Conservation (phyloP, 1,284 basidiomycete species). For the Ganoderma lingzhi region DNA sequence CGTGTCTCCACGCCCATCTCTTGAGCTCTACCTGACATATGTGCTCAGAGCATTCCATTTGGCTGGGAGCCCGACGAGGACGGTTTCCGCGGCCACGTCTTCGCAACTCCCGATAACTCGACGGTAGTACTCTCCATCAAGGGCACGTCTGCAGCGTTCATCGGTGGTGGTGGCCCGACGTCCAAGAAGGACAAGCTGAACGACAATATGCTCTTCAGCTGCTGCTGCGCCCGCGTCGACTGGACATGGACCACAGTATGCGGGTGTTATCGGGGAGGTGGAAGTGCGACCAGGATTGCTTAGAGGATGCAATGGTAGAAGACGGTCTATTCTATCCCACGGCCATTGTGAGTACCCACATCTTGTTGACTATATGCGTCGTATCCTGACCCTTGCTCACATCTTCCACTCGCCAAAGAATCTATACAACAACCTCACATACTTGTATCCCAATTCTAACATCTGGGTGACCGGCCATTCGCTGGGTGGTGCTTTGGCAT, state of each 20-base stretch:
- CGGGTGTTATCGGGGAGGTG: constrained; percentile 87
- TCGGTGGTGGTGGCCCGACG: constrained; percentile 88
- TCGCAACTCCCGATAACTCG: constrained; percentile 83
- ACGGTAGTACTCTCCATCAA: constrained; percentile 94
- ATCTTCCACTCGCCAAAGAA: constrained; percentile 56
- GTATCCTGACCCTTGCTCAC: constrained; percentile 1
- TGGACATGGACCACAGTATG: constrained; percentile 98
- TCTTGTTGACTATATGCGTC: constrained; percentile 1
- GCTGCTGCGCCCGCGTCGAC: constrained; percentile 95
- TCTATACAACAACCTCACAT: constrained; percentile 93
- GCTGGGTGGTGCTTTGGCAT: constrained; percentile 85
- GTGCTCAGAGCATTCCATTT: constrained; percentile 78
- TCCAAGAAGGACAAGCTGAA: constrained; percentile 93
- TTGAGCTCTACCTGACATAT: not conserved
- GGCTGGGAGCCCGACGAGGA: constrained; percentile 93
- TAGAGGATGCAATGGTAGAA: constrained; percentile 82
- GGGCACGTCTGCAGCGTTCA: constrained; percentile 85
- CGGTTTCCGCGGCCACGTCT: constrained; percentile 92
- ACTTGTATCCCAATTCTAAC: constrained; percentile 91
- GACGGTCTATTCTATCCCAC: constrained; percentile 92
- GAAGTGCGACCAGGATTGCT: constrained; percentile 86
- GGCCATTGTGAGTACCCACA: constrained; percentile 66
- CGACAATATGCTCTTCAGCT: constrained; percentile 97
- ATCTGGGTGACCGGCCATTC: constrained; percentile 97
- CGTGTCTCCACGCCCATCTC: not conserved